phyloP scores from a whole-genome alignment of 2,329 filamentous ascomycete genomes.

The Sarocladium brachiariae region DNA sequence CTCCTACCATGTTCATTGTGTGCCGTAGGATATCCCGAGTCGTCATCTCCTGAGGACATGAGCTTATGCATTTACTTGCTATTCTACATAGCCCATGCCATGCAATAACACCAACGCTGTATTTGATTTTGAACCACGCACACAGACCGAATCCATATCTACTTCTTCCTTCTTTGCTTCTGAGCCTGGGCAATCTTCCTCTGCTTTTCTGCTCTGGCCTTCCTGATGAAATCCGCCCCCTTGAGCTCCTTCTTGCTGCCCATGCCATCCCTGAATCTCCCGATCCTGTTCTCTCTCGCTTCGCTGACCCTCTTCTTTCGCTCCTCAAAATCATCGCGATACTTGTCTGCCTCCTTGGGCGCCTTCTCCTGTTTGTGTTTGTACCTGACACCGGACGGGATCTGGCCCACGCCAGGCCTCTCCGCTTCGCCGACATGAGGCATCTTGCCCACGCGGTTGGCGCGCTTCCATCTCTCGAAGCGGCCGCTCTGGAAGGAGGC shows the following conservation, averaged over 20 bases:
- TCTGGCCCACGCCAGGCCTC: conserved; percentile 24
- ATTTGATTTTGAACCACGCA: neutral
- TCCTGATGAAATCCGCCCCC: conserved; percentile 76
- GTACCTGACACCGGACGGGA: conserved; percentile 48
- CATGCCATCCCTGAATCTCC: conserved; percentile 63
- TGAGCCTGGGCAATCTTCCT: conserved; percentile 81
- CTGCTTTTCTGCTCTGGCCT: conserved; percentile 71
- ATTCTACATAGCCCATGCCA: no score
- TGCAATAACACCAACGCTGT: neutral
- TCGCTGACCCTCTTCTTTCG: conserved; percentile 86
- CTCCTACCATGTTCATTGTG: no score
- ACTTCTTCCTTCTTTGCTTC: conserved; percentile 64
- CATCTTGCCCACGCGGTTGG: conserved; percentile 71
- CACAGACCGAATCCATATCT: neutral
- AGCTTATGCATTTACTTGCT: no score
- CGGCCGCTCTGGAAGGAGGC: conserved; percentile 88
- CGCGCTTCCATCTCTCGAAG: conserved; percentile 87
- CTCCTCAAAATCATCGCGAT: conserved; percentile 80
- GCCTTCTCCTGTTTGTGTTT: conserved; percentile 83
- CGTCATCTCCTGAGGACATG: no score
- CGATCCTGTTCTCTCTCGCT: conserved; percentile 77
- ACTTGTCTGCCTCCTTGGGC: conserved; percentile 90
- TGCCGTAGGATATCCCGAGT: no score
- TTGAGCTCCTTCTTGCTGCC: conserved; percentile 74
- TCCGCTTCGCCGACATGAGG: conserved; percentile 82